phyloP scores from a whole-genome alignment of 2,329 filamentous ascomycete genomes.

The Colletotrichum gloeosporioides region DNA sequence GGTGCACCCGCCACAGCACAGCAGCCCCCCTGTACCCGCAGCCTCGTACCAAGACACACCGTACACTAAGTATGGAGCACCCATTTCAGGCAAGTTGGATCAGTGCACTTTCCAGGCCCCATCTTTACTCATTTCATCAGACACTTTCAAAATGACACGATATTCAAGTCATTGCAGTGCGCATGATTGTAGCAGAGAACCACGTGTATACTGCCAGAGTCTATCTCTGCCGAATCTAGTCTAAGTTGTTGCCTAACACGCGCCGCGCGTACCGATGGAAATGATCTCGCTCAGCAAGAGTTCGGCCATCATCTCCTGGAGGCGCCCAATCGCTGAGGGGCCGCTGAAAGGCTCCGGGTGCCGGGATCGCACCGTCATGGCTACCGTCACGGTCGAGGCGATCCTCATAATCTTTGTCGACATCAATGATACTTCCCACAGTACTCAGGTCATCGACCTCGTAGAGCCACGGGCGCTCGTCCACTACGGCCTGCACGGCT shows the following conservation, averaged over 20 bases:
- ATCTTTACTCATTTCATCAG: background rate
- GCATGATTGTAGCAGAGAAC: background rate
- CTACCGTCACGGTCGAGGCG: conserved; percentile 41
- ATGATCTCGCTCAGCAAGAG: conserved; percentile 16
- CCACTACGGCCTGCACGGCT: conserved; percentile 40
- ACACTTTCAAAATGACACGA: background rate
- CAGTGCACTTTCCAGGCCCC: background rate
- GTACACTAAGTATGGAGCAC: background rate
- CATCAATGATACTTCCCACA: conserved; percentile 46
- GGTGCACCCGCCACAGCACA: conserved; percentile 17
- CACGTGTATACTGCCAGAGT: background rate
- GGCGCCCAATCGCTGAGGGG: conserved; percentile 42
- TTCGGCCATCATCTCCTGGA: conserved; percentile 42
- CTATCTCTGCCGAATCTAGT: background rate
- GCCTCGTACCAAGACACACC: conserved; percentile 17
- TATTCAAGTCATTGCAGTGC: background rate
- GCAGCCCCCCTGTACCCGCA: conserved; percentile 9
- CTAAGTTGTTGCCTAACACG: background rate
- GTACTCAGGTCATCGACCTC: conserved; percentile 32
- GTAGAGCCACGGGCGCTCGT: conserved; percentile 41
- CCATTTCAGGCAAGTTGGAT: background rate
- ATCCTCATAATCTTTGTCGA: conserved; percentile 40
- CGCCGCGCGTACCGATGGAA: background rate
- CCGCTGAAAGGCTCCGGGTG: conserved; percentile 30
- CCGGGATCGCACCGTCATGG: conserved; percentile 39